Evolutionary conservation across 306 rosid genomes (phyloP).

Genomic region (Chamaecrista fasciculata): DNA sequence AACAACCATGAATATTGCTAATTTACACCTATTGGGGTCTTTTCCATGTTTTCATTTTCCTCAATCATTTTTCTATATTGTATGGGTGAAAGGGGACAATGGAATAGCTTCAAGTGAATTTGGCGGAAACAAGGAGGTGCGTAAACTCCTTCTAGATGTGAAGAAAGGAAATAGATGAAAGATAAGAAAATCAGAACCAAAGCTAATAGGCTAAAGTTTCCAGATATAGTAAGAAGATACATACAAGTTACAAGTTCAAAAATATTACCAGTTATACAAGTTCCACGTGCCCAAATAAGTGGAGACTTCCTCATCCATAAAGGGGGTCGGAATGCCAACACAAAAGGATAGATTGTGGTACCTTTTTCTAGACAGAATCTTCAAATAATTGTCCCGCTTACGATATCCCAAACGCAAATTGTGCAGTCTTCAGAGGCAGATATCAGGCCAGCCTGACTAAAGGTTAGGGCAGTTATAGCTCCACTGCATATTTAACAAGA

Average conservation of each 20-base stretch:
- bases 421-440: conserved; percentile 72
- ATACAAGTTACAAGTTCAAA: neutral
- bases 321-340: neutral
- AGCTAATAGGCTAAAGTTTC: neutral
- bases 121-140: too few relatives aligned
- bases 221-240: neutral
- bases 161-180: neutral
- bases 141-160: neutral
- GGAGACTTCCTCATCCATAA: neutral
- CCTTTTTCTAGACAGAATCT: conserved; percentile 56
- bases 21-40: neutral
- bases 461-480: conserved; percentile 56
- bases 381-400: conserved; percentile 33
- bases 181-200: neutral
- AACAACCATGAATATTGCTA: conserved; percentile 21
- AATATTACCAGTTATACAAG: neutral
- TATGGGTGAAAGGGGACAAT: neutral
- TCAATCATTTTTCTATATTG: neutral
- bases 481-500: conserved; percentile 46
- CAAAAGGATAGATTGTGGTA: conserved; percentile 11
- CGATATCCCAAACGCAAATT: conserved; percentile 60
- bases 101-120: neutral
- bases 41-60: too few relatives aligned
- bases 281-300: neutral
- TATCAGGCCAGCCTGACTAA: conserved; percentile 44